Percentiles rank a stretch among this genome's conserved stretches.
phyloP scores from a whole-genome alignment of 768 basidiomycete genomes.

The Boletus rubescentipes region DNA sequence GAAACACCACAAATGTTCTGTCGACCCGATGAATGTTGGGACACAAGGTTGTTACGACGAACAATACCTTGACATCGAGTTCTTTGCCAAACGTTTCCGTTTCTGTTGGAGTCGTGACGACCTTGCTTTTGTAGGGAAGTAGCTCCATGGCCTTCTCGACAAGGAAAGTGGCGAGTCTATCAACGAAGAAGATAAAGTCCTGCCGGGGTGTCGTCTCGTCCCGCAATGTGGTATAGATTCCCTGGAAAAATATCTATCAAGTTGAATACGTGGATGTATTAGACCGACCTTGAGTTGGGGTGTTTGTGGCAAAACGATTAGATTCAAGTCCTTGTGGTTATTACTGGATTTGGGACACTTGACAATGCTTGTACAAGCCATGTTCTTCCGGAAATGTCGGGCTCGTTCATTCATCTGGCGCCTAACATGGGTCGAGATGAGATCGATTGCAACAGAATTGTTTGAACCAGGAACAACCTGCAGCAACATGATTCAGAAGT shows the following conservation, averaged over 20 bases:
- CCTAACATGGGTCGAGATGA: slow-evolving; percentile 88
- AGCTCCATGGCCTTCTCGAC: slow-evolving; percentile 82
- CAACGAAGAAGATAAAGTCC: slow-evolving; percentile 92
- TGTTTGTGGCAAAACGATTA: slow-evolving; percentile 73
- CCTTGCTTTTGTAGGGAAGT: slow-evolving; percentile 67
- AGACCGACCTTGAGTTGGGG: slow-evolving; percentile 69
- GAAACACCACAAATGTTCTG: slow-evolving; percentile 85
- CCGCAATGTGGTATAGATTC: slow-evolving; percentile 85
- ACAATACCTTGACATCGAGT: slow-evolving; percentile 56
- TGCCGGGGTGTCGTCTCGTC: slow-evolving; percentile 67
- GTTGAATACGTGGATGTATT: background rate
- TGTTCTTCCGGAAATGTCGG: slow-evolving; percentile 67
- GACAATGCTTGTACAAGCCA: slow-evolving; percentile 52
- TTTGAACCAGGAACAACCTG: slow-evolving; percentile 95
- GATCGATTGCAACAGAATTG: slow-evolving; percentile 87
- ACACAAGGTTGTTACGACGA: background rate
- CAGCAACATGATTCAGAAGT: background rate
- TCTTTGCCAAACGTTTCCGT: slow-evolving; percentile 57
- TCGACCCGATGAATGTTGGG: background rate
- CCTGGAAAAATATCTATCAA: slow-evolving; percentile 44
- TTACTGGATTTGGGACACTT: slow-evolving; percentile 38
- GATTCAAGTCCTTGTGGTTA: slow-evolving; percentile 45
- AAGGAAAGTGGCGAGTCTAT: slow-evolving; percentile 80
- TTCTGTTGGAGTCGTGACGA: slow-evolving; percentile 67
- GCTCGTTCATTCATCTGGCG: slow-evolving; percentile 80